Percentiles rank a stretch among this genome's conserved stretches.
phyloP scores from a whole-genome alignment of 2,329 filamentous ascomycete genomes.

The Mycogone perniciosa region DNA sequence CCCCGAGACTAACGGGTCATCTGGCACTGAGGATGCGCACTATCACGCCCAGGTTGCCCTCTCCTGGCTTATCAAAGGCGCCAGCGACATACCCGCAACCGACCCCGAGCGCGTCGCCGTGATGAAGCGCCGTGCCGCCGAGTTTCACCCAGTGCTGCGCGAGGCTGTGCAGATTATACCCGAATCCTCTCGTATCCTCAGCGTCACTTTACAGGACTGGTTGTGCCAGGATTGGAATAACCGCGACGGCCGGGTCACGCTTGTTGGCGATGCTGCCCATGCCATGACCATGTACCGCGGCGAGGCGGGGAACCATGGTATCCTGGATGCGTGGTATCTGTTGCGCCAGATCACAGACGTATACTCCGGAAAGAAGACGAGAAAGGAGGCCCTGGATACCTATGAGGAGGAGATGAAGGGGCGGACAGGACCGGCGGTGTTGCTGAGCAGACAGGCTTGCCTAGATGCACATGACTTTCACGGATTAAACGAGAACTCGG shows the following conservation, averaged over 20 bases:
- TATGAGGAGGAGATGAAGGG: slow-evolving; percentile 29
- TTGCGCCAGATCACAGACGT: slow-evolving; percentile 18
- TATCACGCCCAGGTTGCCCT: slow-evolving; percentile 40
- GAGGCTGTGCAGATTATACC: slow-evolving; percentile 38
- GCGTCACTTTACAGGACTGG: slow-evolving; percentile 32
- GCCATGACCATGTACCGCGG: slow-evolving; percentile 52
- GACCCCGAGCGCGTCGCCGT: slow-evolving; percentile 28
- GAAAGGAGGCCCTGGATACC: slow-evolving; percentile 16
- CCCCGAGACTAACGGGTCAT: slow-evolving; percentile 30
- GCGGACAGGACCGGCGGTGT: slow-evolving; percentile 22
- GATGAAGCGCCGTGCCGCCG: slow-evolving; percentile 33
- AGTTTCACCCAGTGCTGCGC: slow-evolving; percentile 33
- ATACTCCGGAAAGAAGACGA: slow-evolving; percentile 10
- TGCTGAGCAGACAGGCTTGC: slow-evolving; percentile 27
- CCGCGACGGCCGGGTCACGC: slow-evolving; percentile 35
- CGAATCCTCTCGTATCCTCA: slow-evolving; percentile 30
- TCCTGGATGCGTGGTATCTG: slow-evolving; percentile 32
- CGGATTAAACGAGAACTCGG: slow-evolving; percentile 27
- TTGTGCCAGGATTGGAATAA: slow-evolving; percentile 36
- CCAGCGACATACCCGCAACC: slow-evolving; percentile 27
- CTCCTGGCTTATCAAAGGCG: slow-evolving; percentile 37
- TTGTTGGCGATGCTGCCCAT: slow-evolving; percentile 50
- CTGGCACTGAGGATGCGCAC: slow-evolving; percentile 23
- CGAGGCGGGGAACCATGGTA: slow-evolving; percentile 35
- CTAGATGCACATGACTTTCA: slow-evolving; percentile 27